Conservation (phyloP, 148 eudicot species). For the Camellia granthamiana region DNA sequence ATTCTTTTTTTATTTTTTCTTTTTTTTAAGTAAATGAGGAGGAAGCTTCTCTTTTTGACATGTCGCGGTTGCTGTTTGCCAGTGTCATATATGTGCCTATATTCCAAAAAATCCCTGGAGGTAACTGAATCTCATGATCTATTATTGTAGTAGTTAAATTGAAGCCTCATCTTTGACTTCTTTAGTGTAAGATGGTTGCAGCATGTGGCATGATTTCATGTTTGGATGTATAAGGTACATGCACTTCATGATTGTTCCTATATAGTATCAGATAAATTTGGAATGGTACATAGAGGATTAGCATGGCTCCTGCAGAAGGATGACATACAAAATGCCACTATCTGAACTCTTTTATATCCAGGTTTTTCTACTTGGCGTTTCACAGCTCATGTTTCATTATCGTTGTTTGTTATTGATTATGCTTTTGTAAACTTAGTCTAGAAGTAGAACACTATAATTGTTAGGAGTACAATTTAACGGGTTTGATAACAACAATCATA, state of each 20-base stretch:
- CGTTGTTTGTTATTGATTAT: no score
- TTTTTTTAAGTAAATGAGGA: slow-evolving; percentile 76
- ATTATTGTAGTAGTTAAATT: neutral
- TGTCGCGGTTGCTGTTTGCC: slow-evolving; percentile 90
- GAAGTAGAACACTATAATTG: neutral
- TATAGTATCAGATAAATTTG: neutral
- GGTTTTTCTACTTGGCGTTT: neutral
- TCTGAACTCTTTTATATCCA: neutral
- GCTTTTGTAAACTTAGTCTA: neutral
- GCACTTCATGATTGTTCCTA: neutral
- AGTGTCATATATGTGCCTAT: slow-evolving; percentile 97
- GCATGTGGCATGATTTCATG: neutral
- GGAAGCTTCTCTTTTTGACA: slow-evolving; percentile 94
- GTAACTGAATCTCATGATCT: slow-evolving; percentile 22
- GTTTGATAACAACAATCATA: neutral
- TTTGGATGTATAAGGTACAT: neutral
- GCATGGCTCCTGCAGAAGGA: slow-evolving; percentile 2
- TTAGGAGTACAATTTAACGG: neutral
- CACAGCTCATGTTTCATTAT: slow-evolving; percentile 13
- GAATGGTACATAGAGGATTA: neutral
- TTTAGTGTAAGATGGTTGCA: slow-evolving; percentile 4
- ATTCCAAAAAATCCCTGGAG: slow-evolving; percentile 97
- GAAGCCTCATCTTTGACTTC: neutral
- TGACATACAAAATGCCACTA: neutral
- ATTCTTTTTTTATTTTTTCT: neutral